These are phyloP conservation scores for Aspergillus hancockii DNA, from an alignment of 495 filamentous ascomycete species.

Conservation along the genomic window DNA sequence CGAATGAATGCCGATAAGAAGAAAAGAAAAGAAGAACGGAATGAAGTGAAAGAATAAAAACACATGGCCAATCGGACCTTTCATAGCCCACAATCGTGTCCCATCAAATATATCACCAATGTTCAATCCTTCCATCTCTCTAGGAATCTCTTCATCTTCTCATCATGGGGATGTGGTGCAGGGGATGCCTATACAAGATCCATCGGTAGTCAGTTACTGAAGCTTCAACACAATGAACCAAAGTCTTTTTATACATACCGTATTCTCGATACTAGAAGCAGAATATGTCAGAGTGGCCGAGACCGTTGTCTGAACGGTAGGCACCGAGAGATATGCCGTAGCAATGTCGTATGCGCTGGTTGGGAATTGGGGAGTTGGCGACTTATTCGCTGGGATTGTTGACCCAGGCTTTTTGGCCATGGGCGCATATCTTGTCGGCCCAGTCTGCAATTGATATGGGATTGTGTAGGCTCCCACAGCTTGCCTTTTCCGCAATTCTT, in stretches of 20 bases:
- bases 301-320: conserved; percentile 61
- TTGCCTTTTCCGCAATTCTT: conserved; percentile 37
- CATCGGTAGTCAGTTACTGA: background rate
- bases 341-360: conserved; percentile 63
- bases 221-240: background rate
- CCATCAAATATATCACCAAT: conserved; percentile 3
- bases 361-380: conserved; percentile 57
- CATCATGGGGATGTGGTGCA: conserved; percentile 32
- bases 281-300: conserved; percentile 59
- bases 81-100: background rate
- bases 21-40: no score
- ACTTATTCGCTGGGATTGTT: conserved; percentile 59
- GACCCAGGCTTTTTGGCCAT: conserved; percentile 68
- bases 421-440: conserved; percentile 67
- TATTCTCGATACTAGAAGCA: conserved; percentile 60
- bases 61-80: background rate
- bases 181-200: conserved; percentile 34
- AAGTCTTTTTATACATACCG: conserved; percentile 49
- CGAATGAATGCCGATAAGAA: no score
- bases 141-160: conserved; percentile 37
- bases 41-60: background rate
- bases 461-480: conserved; percentile 44
- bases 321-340: conserved; percentile 53
- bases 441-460: conserved; percentile 64
- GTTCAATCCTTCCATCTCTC: conserved; percentile 36